Percentiles rank a stretch among this genome's conserved stretches.
Conservation (phyloP, 2,329 filamentous ascomycete genomes). For the Penicillium sp. region DNA sequence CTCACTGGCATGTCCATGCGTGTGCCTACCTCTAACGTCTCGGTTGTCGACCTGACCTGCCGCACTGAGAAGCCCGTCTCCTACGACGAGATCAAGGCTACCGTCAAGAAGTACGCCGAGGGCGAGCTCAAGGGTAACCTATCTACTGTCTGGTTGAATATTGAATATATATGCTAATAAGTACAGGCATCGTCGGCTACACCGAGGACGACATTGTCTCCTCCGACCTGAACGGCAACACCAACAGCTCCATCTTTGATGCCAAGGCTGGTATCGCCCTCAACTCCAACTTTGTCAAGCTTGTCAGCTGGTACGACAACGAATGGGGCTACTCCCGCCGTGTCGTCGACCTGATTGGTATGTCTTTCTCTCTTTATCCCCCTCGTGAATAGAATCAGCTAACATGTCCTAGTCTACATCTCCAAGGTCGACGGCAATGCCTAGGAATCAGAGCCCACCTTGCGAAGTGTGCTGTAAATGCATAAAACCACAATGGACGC, state of each 20-base stretch:
- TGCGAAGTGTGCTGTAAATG: conserved; percentile 14
- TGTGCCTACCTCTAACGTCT: conserved; percentile 98
- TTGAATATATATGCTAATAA: neutral
- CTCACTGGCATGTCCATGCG: conserved; percentile 99
- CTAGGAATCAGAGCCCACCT: conserved; percentile 12
- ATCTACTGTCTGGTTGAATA: conserved; percentile 1
- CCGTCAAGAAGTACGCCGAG: conserved; percentile 81
- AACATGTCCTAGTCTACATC: conserved; percentile 72
- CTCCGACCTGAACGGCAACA: conserved; percentile 87
- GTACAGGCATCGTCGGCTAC: conserved; percentile 80
- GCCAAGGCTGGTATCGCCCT: conserved; percentile 98
- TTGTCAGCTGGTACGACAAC: conserved; percentile 98
- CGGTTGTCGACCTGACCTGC: conserved; percentile 94
- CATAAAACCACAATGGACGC: neutral
- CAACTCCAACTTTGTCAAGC: conserved; percentile 98
- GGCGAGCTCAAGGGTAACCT: conserved; percentile 73
- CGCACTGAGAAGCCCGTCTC: conserved; percentile 80
- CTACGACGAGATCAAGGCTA: conserved; percentile 82
- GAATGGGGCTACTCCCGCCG: conserved; percentile 99
- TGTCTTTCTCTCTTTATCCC: neutral
- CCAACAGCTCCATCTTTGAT: conserved; percentile 95
- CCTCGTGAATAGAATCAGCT: no score
- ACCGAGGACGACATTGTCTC: conserved; percentile 97
- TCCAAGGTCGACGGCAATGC: conserved; percentile 64
- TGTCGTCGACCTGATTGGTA: conserved; percentile 69